phyloP scores from a whole-genome alignment of 768 basidiomycete genomes.

The Tricholoma hemisulphureum region DNA sequence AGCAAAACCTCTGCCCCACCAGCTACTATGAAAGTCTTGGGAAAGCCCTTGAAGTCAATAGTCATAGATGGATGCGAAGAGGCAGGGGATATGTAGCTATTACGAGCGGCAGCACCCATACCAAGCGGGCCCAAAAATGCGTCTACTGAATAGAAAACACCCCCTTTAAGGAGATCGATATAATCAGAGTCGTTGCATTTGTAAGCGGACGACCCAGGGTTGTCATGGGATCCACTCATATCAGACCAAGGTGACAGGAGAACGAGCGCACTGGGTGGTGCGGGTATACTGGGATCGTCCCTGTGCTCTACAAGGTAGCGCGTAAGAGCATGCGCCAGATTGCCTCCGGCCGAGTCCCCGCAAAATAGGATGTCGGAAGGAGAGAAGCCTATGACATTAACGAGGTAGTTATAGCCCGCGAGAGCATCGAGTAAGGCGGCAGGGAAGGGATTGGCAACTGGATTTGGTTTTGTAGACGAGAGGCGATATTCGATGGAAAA shows the following conservation, averaged over 20 bases:
- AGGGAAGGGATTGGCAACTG: conserved; percentile 61
- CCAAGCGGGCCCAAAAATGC: conserved; percentile 52
- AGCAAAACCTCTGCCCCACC: conserved; percentile 57
- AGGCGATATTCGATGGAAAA: conserved; percentile 75
- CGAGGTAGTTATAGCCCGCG: conserved; percentile 71
- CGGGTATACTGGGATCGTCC: conserved; percentile 30
- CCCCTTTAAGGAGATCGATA: conserved; percentile 19
- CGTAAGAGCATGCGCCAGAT: conserved; percentile 62
- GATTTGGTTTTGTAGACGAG: conserved; percentile 43
- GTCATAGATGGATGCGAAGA: conserved; percentile 37
- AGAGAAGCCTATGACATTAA: conserved; percentile 52
- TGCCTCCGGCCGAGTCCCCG: conserved; percentile 80
- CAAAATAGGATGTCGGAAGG: conserved; percentile 61
- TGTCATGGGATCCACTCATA: conserved; percentile 39
- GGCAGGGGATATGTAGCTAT: conserved; percentile 60
- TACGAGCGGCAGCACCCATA: conserved; percentile 41
- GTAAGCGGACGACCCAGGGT: conserved; percentile 37
- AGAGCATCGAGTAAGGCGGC: conserved; percentile 72
- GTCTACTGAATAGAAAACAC: conserved; percentile 30
- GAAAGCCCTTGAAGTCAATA: conserved; percentile 54
- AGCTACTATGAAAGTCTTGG: conserved; percentile 56
- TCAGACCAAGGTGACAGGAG: conserved; percentile 61
- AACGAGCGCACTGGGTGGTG: conserved; percentile 47
- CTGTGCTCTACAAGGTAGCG: conserved; percentile 59
- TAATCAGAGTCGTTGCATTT: conserved; percentile 37